Percentiles rank a stretch among this genome's conserved stretches.
Conservation (phyloP, 768 basidiomycete genomes). For the Leccinum arenicola region DNA sequence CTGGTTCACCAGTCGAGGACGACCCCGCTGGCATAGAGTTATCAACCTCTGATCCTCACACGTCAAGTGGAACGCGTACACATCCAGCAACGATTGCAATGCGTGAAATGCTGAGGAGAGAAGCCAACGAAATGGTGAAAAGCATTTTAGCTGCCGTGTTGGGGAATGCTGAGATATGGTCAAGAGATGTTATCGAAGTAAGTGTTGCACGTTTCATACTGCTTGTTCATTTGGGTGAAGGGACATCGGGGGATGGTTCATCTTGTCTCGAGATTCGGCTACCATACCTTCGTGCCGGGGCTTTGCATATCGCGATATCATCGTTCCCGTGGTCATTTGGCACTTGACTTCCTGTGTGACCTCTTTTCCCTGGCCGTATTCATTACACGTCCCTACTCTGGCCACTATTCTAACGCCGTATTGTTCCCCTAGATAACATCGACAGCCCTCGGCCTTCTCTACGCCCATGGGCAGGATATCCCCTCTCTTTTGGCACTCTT, state of each 20-base stretch:
- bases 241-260: conserved; percentile 38
- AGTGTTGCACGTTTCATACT: conserved; percentile 8
- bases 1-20: conserved; percentile 8
- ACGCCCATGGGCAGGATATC: conserved; percentile 25
- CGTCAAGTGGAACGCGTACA: conserved; percentile 35
- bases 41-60: conserved; percentile 41
- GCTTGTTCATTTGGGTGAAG: conserved; percentile 1
- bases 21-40: conserved; percentile 6
- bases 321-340: conserved; percentile 36
- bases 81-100: conserved; percentile 74
- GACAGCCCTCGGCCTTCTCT: conserved; percentile 29
- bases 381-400: background rate
- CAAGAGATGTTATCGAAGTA: conserved; percentile 51
- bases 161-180: conserved; percentile 46
- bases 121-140: conserved; percentile 76
- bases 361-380: background rate
- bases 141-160: conserved; percentile 37
- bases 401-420: conserved; percentile 18
- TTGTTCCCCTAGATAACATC: conserved; percentile 21
- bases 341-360: conserved; percentile 31
- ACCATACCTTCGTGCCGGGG: background rate
- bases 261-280: conserved; percentile 43
- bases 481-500: conserved; percentile 23
- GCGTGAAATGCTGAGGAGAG: conserved; percentile 54
- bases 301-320: conserved; percentile 25